phyloP scores from a whole-genome alignment of 441 rosid genomes.

The Gossypium davidsonii region DNA sequence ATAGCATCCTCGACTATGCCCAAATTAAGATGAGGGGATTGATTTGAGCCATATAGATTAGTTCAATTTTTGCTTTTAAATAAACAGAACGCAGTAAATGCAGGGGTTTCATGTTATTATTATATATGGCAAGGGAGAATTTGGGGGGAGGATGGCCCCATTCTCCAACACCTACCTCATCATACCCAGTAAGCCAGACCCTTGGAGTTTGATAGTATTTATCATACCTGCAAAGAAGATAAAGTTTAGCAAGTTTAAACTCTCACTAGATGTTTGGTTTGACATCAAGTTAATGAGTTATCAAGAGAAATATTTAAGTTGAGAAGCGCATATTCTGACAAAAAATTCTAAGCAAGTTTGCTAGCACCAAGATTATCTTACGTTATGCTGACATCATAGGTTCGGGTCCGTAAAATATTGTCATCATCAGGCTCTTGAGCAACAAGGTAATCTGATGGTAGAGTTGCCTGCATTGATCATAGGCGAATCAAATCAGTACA shows the following conservation, averaged over 20 bases:
- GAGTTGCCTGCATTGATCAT: conserved; percentile 63
- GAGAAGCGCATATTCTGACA: neutral
- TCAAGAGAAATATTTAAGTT: neutral
- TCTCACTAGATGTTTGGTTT: neutral
- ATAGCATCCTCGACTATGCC: conserved; percentile 73
- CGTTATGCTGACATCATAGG: conserved; percentile 99
- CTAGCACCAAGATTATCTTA: conserved; percentile 32
- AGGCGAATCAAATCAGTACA: neutral
- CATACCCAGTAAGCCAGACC: conserved; percentile 99
- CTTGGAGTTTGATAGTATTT: conserved; percentile 99
- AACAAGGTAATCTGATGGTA: conserved; percentile 56
- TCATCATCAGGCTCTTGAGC: conserved; percentile 90
- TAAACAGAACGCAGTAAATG: neutral
- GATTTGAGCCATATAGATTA: conserved; percentile 7
- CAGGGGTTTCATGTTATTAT: neutral
- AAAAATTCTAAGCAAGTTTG: neutral
- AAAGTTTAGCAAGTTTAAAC: neutral
- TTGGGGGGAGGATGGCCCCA: neutral
- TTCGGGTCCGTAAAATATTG: conserved; percentile 84
- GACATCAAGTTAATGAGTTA: neutral
- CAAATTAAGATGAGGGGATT: conserved; percentile 6
- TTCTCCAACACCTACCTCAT: conserved; percentile 54
- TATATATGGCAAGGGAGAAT: neutral
- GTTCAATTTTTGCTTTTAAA: neutral
- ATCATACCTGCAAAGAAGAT: conserved; percentile 66